Evolutionary conservation across 352 stramenopile species (phyloP).

Genomic region (Phytopythium delawarense): DNA sequence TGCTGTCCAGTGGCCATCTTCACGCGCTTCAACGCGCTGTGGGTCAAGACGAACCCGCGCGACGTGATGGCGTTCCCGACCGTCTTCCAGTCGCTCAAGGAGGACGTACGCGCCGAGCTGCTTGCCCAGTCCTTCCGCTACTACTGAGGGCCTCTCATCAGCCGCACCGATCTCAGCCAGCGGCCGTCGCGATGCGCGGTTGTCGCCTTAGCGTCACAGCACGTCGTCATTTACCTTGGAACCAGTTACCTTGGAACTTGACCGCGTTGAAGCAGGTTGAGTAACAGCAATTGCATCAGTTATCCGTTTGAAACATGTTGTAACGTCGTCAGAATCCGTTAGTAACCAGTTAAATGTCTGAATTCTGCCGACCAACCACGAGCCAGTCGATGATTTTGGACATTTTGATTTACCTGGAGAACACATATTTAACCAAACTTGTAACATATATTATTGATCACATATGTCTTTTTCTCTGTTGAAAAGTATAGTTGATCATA

Average conservation of each 20-base stretch:
- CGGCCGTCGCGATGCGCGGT: constrained; percentile 1
- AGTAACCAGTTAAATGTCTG: background rate
- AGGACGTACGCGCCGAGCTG: constrained; percentile 55
- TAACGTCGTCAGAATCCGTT: background rate
- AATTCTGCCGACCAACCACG: background rate
- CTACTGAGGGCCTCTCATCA: constrained; percentile 11
- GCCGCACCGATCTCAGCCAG: constrained; percentile 1
- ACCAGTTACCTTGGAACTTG: background rate
- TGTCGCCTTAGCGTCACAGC: background rate
- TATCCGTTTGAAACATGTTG: background rate
- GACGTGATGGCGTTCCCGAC: constrained; percentile 84
- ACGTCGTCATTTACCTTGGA: too few species aligned
- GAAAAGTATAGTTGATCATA: background rate
- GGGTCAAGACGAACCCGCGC: constrained; percentile 74
- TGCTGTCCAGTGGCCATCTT: constrained; percentile 53
- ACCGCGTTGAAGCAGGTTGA: background rate
- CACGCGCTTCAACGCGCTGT: constrained; percentile 80
- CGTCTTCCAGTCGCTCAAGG: constrained; percentile 81
- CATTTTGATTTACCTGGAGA: too few species aligned
- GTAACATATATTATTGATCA: too few species aligned
- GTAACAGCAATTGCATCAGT: background rate
- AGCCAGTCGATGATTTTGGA: background rate
- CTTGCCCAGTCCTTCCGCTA: constrained; percentile 60
- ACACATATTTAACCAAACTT: too few species aligned
- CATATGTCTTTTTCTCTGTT: background rate